phyloP scores from a whole-genome alignment of 352 stramenopile species.

The Phytophthora tentaculata region DNA sequence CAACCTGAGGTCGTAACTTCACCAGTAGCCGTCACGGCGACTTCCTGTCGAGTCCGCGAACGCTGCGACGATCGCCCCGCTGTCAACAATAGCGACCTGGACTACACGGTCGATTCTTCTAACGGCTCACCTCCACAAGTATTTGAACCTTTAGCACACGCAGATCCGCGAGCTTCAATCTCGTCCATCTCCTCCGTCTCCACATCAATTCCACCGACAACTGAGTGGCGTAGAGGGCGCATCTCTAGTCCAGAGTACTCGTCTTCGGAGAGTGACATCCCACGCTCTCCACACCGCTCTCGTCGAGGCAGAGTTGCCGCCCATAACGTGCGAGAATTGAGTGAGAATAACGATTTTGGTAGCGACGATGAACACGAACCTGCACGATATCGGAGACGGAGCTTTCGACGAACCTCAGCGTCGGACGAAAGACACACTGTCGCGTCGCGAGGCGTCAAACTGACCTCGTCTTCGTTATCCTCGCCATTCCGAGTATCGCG shows the following conservation, averaged over 20 bases:
- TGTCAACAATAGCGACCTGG: slow-evolving; percentile 21
- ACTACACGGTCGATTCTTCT: slow-evolving; percentile 32
- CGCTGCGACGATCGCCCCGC: slow-evolving; percentile 12
- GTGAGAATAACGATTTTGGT: slow-evolving; percentile 18
- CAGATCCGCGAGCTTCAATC: slow-evolving; percentile 8
- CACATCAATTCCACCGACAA: slow-evolving; percentile 6
- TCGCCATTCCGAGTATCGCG: slow-evolving; percentile 9
- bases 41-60: slow-evolving; percentile 14
- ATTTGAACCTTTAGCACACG: slow-evolving; percentile 9
- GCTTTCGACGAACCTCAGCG: slow-evolving; percentile 7
- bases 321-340: not conserved
- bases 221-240: slow-evolving; percentile 9
- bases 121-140: slow-evolving; percentile 6
- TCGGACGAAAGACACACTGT: slow-evolving; percentile 3
- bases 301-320: slow-evolving; percentile 11
- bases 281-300: slow-evolving; percentile 11
- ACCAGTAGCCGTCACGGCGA: too few relatives aligned
- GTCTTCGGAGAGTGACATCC: slow-evolving; percentile 30
- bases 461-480: slow-evolving; percentile 12
- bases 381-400: slow-evolving; percentile 8
- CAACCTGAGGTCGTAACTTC: slow-evolving; percentile 8
- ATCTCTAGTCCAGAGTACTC: slow-evolving; percentile 20
- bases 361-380: slow-evolving; percentile 27
- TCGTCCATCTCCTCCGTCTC: slow-evolving; percentile 34
- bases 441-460: slow-evolving; percentile 16